phyloP scores from a whole-genome alignment of 2,329 filamentous ascomycete genomes.

The Venturia asperata region DNA sequence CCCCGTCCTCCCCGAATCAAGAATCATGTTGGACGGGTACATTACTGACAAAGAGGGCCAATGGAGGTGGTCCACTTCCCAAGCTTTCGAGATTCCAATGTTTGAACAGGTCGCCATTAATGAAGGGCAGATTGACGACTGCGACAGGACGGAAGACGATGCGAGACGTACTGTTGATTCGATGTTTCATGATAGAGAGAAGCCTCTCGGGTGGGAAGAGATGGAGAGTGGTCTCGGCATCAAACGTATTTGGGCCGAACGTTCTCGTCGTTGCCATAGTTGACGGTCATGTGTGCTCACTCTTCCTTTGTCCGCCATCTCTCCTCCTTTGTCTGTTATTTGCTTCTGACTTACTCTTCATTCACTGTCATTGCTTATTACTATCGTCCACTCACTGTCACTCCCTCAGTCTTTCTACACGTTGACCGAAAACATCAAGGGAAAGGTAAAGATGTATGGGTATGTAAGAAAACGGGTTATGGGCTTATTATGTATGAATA shows the following conservation, averaged over 20 bases:
- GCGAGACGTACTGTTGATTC: not conserved
- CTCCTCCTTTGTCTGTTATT: not conserved
- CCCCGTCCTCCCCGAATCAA: not conserved
- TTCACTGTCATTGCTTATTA: not conserved
- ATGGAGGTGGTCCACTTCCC: slow-evolving; percentile 6
- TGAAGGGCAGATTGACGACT: not conserved
- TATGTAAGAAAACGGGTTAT: not conserved
- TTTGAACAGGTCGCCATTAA: not conserved
- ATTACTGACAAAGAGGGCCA: not conserved
- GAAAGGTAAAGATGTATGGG: not conserved
- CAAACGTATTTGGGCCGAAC: slow-evolving; percentile 5
- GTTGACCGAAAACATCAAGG: not conserved
- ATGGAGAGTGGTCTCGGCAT: not conserved
- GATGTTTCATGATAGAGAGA: not conserved
- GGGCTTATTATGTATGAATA: not conserved
- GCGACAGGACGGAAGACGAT: not conserved
- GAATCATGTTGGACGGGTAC: not conserved
- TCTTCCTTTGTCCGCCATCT: not conserved
- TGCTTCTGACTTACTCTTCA: too few relatives aligned
- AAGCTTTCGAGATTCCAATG: not conserved
- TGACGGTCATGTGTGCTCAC: not conserved
- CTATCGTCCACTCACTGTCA: not conserved
- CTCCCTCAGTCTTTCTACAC: not conserved
- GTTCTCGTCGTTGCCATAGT: not conserved
- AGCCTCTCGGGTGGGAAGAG: slow-evolving; percentile 2